phyloP scores from a whole-genome alignment of 2,329 filamentous ascomycete species.

The Diplodia seriata region DNA sequence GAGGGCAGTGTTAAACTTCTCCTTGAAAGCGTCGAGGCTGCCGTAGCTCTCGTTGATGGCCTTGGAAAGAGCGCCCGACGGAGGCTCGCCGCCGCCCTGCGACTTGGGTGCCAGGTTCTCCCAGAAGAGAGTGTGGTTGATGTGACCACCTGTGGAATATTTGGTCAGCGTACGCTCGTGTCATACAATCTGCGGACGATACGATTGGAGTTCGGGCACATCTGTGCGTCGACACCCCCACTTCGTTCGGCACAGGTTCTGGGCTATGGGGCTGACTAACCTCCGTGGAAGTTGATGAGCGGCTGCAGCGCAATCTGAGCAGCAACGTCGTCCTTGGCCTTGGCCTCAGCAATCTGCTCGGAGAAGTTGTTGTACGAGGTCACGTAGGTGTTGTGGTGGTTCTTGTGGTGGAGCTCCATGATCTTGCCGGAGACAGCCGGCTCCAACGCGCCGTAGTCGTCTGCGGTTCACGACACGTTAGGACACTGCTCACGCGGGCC shows the following conservation, averaged over 20 bases:
- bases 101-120: conserved; percentile 71
- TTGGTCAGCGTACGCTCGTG: conserved; percentile 8
- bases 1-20: conserved; percentile 68
- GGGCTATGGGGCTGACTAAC: conserved; percentile 39
- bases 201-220: conserved; percentile 5
- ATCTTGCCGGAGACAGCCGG: conserved; percentile 83
- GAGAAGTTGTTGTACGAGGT: conserved; percentile 83
- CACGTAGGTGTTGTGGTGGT: conserved; percentile 94
- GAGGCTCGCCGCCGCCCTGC: conserved; percentile 71
- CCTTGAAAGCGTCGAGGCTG: conserved; percentile 65
- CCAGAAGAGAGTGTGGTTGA: conserved; percentile 74
- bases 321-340: conserved; percentile 60
- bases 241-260: neutral
- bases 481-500: neutral
- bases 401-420: conserved; percentile 95
- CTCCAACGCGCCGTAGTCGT: conserved; percentile 97
- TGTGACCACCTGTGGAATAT: conserved; percentile 60
- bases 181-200: neutral
- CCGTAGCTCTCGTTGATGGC: conserved; percentile 67
- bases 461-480: conserved; percentile 54
- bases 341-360: conserved; percentile 70
- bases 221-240: conserved; percentile 19
- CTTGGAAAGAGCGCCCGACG: conserved; percentile 62
- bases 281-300: conserved; percentile 71
- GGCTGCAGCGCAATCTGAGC: conserved; percentile 63